Evolutionary conservation across 345 rosid species (phyloP).

Genomic region (Moricandia moricandioides): DNA sequence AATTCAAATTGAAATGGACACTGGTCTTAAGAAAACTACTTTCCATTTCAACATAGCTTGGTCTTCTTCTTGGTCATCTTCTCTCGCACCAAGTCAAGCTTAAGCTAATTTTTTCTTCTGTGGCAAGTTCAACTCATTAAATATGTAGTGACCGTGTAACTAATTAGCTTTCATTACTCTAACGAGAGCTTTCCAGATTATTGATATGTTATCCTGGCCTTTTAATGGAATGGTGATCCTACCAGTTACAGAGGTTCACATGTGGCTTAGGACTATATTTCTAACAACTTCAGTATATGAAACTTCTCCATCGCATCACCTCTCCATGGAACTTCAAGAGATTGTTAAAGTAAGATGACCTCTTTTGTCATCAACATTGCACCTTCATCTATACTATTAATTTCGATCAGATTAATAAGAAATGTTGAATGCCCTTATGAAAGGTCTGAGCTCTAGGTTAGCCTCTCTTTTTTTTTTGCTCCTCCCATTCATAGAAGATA

Average conservation of each 20-base stretch:
- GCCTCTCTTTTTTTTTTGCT: neutral
- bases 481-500: neutral
- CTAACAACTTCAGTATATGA: neutral
- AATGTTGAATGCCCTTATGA: neutral
- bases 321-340: neutral
- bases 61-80: neutral
- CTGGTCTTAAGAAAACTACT: neutral
- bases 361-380: neutral
- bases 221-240: neutral
- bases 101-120: neutral
- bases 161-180: neutral
- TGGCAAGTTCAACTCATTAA: neutral
- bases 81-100: neutral
- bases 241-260: neutral
- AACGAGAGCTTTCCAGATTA: neutral
- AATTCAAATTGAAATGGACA: neutral
- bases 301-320: neutral
- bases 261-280: neutral
- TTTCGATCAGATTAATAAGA: neutral
- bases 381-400: neutral
- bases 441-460: neutral
- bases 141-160: neutral
- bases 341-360: neutral
- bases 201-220: neutral
- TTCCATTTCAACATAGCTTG: neutral